Percentiles rank a stretch among this genome's conserved stretches.
Conservation (phyloP, 352 stramenopile species). For the Globisporangium alternatum region DNA sequence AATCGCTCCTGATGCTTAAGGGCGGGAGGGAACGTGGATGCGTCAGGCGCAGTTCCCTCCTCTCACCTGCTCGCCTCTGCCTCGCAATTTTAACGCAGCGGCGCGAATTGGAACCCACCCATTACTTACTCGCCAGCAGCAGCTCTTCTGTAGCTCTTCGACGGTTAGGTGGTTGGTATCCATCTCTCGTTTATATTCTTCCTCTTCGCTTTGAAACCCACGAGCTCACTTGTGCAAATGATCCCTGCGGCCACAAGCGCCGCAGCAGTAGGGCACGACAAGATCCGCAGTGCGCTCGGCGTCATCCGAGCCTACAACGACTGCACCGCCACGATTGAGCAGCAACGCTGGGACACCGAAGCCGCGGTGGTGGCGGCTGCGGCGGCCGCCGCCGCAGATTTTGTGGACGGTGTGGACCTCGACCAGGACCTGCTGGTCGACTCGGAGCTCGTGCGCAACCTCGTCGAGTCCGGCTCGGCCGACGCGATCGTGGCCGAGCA, state of each 20-base stretch:
- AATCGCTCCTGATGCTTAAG: too few relatives aligned
- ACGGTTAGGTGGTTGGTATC: background rate
- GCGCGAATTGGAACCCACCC: too few relatives aligned
- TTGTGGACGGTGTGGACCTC: conserved; percentile 2
- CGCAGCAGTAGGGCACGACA: background rate
- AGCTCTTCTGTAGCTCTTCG: too few relatives aligned
- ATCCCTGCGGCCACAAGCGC: background rate
- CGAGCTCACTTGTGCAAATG: conserved; percentile 9
- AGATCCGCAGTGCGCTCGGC: background rate
- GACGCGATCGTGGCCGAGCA: conserved; percentile 9
- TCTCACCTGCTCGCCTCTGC: too few relatives aligned
- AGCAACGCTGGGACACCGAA: background rate
- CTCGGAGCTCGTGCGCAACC: conserved; percentile 1
- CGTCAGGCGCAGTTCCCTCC: too few relatives aligned
- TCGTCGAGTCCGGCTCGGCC: conserved; percentile 5
- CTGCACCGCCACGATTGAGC: conserved; percentile 1
- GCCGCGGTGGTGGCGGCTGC: background rate
- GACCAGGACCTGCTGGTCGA: conserved; percentile 6
- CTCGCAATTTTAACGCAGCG: too few relatives aligned
- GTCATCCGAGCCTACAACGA: conserved; percentile 6
- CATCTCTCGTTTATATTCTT: background rate
- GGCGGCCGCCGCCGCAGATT: background rate
- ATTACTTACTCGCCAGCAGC: too few relatives aligned
- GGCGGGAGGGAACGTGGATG: too few relatives aligned
- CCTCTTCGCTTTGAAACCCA: background rate